Conservation (phyloP, 306 rosid genomes). For the Castanopsis chinensis region DNA sequence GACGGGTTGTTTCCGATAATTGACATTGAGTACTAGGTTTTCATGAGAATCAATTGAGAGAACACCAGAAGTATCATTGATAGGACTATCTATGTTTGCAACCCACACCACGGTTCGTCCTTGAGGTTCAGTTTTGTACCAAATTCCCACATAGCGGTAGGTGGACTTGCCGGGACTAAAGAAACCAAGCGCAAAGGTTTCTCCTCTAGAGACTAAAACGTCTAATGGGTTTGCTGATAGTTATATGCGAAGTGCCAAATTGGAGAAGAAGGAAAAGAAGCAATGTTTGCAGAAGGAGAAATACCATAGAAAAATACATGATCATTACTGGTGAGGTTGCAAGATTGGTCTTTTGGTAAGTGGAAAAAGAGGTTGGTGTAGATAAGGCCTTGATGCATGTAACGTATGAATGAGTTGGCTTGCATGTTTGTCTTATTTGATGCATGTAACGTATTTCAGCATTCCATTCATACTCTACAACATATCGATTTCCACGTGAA, state of each 20-base stretch:
- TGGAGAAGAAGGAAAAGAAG: not conserved
- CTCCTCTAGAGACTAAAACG: conserved; percentile 37
- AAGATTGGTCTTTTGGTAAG: not conserved
- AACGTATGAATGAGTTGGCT: too few species aligned
- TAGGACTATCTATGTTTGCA: conserved; percentile 50
- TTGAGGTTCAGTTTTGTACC: conserved; percentile 47
- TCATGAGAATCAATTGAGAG: conserved; percentile 25
- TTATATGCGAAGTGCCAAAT: conserved; percentile 8
- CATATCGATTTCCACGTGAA: too few species aligned
- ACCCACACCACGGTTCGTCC: conserved; percentile 54
- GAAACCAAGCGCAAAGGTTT: conserved; percentile 65
- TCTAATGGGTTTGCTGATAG: conserved; percentile 26
- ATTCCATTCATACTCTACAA: too few species aligned
- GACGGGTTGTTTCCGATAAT: not conserved
- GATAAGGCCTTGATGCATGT: too few species aligned
- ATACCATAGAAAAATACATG: not conserved
- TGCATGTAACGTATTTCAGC: too few species aligned
- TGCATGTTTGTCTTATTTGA: too few species aligned
- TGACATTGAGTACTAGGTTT: conserved; percentile 28
- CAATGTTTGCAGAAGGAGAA: not conserved
- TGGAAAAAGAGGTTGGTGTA: too few species aligned
- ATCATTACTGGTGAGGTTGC: not conserved
- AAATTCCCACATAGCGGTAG: conserved; percentile 47
- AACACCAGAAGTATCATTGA: conserved; percentile 20
- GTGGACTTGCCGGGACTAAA: conserved; percentile 48